Evolutionary conservation across 2,329 filamentous ascomycete species (phyloP).

Genomic region (Microascus cirrosus): DNA sequence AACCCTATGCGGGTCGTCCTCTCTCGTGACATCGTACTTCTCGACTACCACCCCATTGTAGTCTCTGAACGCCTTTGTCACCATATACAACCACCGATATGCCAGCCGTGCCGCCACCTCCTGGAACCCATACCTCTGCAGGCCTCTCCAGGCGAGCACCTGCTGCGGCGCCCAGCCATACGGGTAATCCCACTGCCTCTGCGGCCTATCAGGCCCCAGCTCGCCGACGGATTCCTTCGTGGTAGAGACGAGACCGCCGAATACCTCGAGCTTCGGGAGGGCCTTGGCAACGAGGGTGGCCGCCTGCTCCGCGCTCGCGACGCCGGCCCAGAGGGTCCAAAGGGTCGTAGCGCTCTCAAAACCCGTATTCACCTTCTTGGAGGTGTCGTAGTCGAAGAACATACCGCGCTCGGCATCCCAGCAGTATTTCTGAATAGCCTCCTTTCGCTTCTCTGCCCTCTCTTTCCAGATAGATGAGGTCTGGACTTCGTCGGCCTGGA

Average conservation of each 20-base stretch:
- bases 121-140: slow-evolving; percentile 83
- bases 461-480: slow-evolving; percentile 86
- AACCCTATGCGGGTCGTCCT: slow-evolving; percentile 83
- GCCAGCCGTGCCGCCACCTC: slow-evolving; percentile 81
- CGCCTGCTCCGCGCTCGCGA: slow-evolving; percentile 79
- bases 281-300: slow-evolving; percentile 68
- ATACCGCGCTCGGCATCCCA: slow-evolving; percentile 90
- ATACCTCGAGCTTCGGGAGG: slow-evolving; percentile 77
- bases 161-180: slow-evolving; percentile 98
- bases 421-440: slow-evolving; percentile 81
- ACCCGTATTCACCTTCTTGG: slow-evolving; percentile 63
- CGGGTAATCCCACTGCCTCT: slow-evolving; percentile 96
- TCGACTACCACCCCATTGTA: slow-evolving; percentile 98
- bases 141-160: slow-evolving; percentile 91
- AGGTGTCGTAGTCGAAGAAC: slow-evolving; percentile 96
- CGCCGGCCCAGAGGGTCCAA: slow-evolving; percentile 94
- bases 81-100: slow-evolving; percentile 98
- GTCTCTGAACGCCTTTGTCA: slow-evolving; percentile 95
- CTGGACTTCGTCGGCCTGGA: slow-evolving; percentile 59
- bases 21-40: slow-evolving; percentile 93
- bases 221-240: slow-evolving; percentile 79
- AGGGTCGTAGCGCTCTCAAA: slow-evolving; percentile 93
- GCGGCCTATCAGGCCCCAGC: slow-evolving; percentile 72
- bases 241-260: slow-evolving; percentile 79
- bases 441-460: slow-evolving; percentile 71